Percentiles rank a stretch among this genome's conserved stretches.
Conservation (phyloP, 2,329 filamentous ascomycete genomes). For the Aspergillus spinulosporus region DNA sequence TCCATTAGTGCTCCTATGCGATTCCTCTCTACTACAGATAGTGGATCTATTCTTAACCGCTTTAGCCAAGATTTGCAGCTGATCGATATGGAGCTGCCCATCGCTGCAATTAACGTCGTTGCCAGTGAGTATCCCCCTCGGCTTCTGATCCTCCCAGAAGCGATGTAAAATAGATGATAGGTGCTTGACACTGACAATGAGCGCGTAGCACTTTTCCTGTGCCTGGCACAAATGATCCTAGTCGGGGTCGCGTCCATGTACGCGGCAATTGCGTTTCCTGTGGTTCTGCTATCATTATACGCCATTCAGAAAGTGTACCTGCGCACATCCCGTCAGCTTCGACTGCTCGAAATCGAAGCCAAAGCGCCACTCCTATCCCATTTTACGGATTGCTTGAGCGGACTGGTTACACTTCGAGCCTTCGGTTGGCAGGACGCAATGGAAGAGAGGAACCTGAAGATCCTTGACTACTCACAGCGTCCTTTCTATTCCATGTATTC, state of each 20-base stretch:
- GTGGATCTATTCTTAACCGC: constrained; percentile 44
- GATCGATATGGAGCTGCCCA: constrained; percentile 47
- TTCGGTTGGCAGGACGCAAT: constrained; percentile 55
- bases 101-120: constrained; percentile 42
- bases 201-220: too few species aligned
- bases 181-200: too few species aligned
- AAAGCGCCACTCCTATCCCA: constrained; percentile 61
- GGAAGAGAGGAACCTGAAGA: constrained; percentile 46
- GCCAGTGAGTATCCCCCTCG: constrained; percentile 31
- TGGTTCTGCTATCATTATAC: constrained; percentile 51
- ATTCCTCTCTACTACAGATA: constrained; percentile 46
- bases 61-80: constrained; percentile 49
- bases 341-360: constrained; percentile 62
- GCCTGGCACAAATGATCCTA: constrained; percentile 38
- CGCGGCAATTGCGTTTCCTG: constrained; percentile 53
- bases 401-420: constrained; percentile 57
- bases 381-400: constrained; percentile 59
- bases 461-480: constrained; percentile 56
- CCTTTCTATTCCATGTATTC: constrained; percentile 60
- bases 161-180: too few species aligned
- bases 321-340: constrained; percentile 60
- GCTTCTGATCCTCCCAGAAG: constrained; percentile 43
- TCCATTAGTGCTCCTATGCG: constrained; percentile 40
- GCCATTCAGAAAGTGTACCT: constrained; percentile 60
- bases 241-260: constrained; percentile 52